Evolutionary conservation across 495 filamentous ascomycete species (phyloP).

Genomic region (Bathelium albidoporum): DNA sequence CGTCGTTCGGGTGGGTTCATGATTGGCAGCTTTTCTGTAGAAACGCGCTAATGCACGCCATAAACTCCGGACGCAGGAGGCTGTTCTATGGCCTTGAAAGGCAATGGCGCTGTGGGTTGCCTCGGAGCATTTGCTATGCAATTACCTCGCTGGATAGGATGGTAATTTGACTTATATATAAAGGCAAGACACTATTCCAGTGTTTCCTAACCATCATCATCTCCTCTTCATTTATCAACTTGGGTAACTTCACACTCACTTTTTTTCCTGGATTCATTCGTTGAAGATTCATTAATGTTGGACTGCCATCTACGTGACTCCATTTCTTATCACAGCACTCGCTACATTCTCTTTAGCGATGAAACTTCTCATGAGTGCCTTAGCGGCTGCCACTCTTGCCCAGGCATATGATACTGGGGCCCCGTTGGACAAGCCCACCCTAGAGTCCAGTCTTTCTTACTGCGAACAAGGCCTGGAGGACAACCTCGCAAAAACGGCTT

Average conservation of each 20-base stretch:
- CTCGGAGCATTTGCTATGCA: neutral
- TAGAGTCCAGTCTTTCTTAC: neutral
- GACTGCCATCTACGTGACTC: neutral
- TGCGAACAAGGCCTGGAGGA: constrained; percentile 12
- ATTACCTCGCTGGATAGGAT: neutral
- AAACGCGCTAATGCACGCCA: neutral
- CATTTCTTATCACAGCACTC: neutral
- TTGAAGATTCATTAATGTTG: neutral
- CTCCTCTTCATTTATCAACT: neutral
- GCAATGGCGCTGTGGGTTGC: neutral
- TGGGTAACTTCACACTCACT: neutral
- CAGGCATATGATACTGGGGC: neutral
- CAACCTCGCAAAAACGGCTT: constrained; percentile 6
- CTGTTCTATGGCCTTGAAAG: neutral
- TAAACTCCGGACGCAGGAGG: neutral
- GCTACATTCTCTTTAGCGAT: neutral
- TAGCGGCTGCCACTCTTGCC: neutral
- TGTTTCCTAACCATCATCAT: neutral
- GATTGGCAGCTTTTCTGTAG: neutral
- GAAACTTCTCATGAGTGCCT: neutral
- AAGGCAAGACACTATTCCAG: neutral
- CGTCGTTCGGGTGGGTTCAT: no score
- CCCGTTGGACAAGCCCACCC: neutral
- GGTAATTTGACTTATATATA: neutral
- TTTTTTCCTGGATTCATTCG: neutral